These are phyloP conservation scores for Oldenlandia corymbosa DNA, from an alignment of 257 asterid genomes.

Conservation along the genomic window DNA sequence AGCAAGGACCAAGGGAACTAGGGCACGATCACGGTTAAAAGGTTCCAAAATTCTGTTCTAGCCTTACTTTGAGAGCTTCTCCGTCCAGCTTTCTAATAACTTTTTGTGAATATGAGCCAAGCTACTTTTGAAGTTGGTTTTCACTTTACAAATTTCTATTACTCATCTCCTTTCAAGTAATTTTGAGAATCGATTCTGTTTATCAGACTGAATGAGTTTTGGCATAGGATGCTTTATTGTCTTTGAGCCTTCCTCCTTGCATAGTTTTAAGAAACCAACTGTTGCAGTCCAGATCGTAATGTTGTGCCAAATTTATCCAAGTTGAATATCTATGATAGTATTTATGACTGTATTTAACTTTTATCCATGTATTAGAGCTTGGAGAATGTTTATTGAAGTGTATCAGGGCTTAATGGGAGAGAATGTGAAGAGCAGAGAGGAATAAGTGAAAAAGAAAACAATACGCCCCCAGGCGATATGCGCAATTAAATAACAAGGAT, in stretches of 20 bases:
- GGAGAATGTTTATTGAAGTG: neutral
- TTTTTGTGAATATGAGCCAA: conserved; percentile 27
- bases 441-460: too few species aligned
- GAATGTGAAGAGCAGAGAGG: neutral
- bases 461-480: too few species aligned
- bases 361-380: neutral
- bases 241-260: neutral
- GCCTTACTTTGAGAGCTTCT: conserved; percentile 17
- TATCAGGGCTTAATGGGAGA: neutral
- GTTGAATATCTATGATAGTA: too few species aligned
- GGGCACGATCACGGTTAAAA: conserved; percentile 64
- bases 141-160: neutral
- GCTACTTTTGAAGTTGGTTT: neutral
- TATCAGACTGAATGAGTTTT: neutral
- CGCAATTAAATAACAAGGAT: too few species aligned
- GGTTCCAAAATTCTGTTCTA: conserved; percentile 49
- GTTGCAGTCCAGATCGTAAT: neutral
- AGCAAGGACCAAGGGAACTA: conserved; percentile 71
- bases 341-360: too few species aligned
- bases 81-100: conserved; percentile 3
- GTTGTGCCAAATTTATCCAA: neutral
- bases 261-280: neutral
- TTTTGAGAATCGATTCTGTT: conserved; percentile 3
- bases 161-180: neutral
- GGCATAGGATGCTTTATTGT: neutral